Conservation (phyloP, 2,329 filamentous ascomycete species). For the Diaporthe citri region DNA sequence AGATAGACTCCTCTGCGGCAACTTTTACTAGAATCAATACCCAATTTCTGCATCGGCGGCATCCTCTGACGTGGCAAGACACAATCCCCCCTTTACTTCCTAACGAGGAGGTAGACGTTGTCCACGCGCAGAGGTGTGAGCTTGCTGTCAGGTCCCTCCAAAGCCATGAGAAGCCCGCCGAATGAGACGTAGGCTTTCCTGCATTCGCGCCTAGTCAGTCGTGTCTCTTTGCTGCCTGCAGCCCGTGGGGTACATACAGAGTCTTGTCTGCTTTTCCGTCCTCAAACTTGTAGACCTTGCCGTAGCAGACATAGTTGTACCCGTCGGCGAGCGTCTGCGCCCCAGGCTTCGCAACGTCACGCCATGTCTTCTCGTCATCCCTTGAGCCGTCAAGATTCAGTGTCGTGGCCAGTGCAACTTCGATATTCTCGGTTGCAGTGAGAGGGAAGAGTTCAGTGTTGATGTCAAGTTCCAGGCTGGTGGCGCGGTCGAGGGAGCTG, state of each 20-base stretch:
- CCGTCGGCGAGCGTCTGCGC: slow-evolving; percentile 79
- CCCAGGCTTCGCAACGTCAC: slow-evolving; percentile 72
- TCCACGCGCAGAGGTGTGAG: slow-evolving; percentile 92
- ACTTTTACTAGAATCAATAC: slow-evolving; percentile 30
- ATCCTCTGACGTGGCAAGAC: neutral
- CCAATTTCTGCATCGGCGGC: slow-evolving; percentile 1
- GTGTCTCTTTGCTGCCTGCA: neutral
- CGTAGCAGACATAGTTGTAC: slow-evolving; percentile 90
- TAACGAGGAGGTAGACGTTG: slow-evolving; percentile 91
- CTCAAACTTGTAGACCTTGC: slow-evolving; percentile 91
- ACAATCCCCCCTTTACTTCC: slow-evolving; percentile 73
- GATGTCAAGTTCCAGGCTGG: slow-evolving; percentile 88
- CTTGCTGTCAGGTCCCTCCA: slow-evolving; percentile 97
- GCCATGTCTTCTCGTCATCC: slow-evolving; percentile 84
- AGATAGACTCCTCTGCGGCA: slow-evolving; percentile 30
- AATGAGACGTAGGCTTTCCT: slow-evolving; percentile 97
- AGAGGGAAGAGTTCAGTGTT: slow-evolving; percentile 93
- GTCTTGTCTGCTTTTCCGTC: slow-evolving; percentile 83
- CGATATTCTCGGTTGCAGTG: slow-evolving; percentile 78
- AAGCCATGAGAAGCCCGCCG: slow-evolving; percentile 88
- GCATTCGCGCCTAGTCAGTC: slow-evolving; percentile 30
- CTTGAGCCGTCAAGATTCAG: slow-evolving; percentile 88
- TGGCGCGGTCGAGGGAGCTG: slow-evolving; percentile 78
- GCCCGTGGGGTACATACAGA: slow-evolving; percentile 74
- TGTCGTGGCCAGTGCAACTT: slow-evolving; percentile 86